Evolutionary conservation across 345 rosid species (phyloP), one percentile per base, ranked within the genome.

Genomic region (Boechera stricta): DNA sequence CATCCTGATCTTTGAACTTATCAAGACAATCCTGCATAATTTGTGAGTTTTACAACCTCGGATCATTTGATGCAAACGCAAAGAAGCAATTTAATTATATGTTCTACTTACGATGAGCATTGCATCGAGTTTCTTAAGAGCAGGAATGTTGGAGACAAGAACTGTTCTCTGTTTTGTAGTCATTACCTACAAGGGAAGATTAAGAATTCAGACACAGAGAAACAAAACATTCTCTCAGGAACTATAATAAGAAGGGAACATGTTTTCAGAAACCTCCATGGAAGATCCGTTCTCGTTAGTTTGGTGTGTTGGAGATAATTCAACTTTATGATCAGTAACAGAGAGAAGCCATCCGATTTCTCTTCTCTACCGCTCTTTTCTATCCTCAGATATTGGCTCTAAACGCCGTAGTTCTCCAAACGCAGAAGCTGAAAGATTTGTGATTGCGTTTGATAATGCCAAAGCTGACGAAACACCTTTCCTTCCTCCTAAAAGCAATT

Each of bases 121-220:
- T 6, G 82, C 77, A 38, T 96, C 99, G 18, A 96, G 92, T 81
- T 87, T 87, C 64, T 92, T 85, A 56, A 96, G 80, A 51, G 99
- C 91, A 6, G 98, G 98, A 51, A 93, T 90, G 82, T 96, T 93
- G 87, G 85, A 78, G 33, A 70, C 93, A 77, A 96, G 94, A 86
- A 93, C 98, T 28, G 71, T 77, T 63, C 99, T 83, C 69, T 93
- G 95, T 54, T 75, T 79, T 8, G 97, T 93, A 58, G 80, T 79
- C 99, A 93, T 93, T 47, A 96, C 86, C 99, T 95, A 69, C 62
- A 75, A 58, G 36, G 58, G 26, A 77, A 74, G 62, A 61, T 45
- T 29, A 36, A 72, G n/a, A 63, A 63, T 77, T 53, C 52, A 60
- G 28, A 51, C 12, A 52, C 1, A 36, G 12, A 47, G 35, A 63